These are phyloP conservation scores for Tulasnella sp. DNA, from an alignment of 768 basidiomycete species.

Conservation along the genomic window DNA sequence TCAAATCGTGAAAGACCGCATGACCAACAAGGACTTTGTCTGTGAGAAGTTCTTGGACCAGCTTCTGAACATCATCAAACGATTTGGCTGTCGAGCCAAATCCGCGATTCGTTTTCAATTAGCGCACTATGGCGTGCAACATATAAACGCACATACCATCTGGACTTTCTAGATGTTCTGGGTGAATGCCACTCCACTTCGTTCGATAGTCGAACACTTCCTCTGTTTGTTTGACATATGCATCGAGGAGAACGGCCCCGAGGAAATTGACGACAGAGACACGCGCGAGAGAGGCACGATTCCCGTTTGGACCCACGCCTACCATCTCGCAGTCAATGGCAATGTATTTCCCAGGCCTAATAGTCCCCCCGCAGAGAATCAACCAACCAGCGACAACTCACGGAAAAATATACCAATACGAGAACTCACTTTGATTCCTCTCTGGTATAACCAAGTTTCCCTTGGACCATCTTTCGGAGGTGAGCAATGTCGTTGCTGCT, in stretches of 20 bases:
- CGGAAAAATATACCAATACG: neutral
- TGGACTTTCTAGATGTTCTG: slow-evolving; percentile 46
- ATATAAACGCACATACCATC: slow-evolving; percentile 38
- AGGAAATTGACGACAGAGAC: slow-evolving; percentile 85
- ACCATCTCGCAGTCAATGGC: slow-evolving; percentile 98
- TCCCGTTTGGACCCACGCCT: slow-evolving; percentile 74
- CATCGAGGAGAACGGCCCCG: slow-evolving; percentile 69
- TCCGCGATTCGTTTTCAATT: neutral
- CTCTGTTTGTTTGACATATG: slow-evolving; percentile 77
- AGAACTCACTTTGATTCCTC: slow-evolving; percentile 37
- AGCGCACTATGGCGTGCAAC: no score
- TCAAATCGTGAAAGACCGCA: slow-evolving; percentile 82
- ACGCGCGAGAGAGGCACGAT: slow-evolving; percentile 75
- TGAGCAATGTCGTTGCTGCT: slow-evolving; percentile 39
- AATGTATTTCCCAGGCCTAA: slow-evolving; percentile 59
- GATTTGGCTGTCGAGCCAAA: slow-evolving; percentile 47
- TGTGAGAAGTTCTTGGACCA: slow-evolving; percentile 63
- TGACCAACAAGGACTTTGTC: slow-evolving; percentile 81
- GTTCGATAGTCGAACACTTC: slow-evolving; percentile 89
- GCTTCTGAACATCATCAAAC: slow-evolving; percentile 69
- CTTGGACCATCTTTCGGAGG: slow-evolving; percentile 45
- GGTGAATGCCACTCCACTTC: slow-evolving; percentile 73
- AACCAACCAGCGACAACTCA: slow-evolving; percentile 7
- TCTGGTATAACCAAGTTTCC: slow-evolving; percentile 32
- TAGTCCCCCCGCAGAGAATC: no score